These are phyloP conservation scores for Dysphania ambrosioides DNA, from an alignment of 148 eudicot species.

Conservation along the genomic window DNA sequence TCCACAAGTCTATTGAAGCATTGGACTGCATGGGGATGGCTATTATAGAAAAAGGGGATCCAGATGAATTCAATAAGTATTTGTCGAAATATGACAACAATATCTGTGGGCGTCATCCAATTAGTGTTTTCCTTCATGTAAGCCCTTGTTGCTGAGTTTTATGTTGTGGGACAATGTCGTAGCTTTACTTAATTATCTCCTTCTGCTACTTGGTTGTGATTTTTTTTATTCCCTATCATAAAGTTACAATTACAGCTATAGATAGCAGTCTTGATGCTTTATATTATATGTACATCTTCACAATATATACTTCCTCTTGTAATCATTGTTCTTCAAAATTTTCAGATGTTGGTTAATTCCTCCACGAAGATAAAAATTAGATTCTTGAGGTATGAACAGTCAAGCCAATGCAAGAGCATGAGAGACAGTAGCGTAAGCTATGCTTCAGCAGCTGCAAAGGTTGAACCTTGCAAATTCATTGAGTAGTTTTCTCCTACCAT, in stretches of 20 bases:
- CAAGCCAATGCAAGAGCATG: conserved; percentile 86
- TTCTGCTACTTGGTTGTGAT: not conserved
- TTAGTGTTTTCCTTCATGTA: conserved; percentile 94
- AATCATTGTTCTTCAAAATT: not conserved
- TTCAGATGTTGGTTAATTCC: conserved; percentile 76
- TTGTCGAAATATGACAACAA: conserved; percentile 81
- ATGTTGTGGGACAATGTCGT: not conserved
- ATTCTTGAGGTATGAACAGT: conserved; percentile 88
- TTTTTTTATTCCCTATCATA: not conserved
- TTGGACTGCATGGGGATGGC: conserved; percentile 93
- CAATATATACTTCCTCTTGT: not conserved
- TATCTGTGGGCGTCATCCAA: conserved; percentile 97
- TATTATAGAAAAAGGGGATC: conserved; percentile 85
- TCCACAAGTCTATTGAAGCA: conserved; percentile 85
- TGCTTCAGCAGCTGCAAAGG: conserved; percentile 85
- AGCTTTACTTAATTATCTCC: not conserved
- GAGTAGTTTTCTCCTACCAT: not conserved
- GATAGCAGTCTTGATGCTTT: not conserved
- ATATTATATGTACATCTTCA: not conserved
- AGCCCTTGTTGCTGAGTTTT: conserved; percentile 20
- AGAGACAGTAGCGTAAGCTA: conserved; percentile 98
- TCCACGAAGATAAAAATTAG: conserved; percentile 70
- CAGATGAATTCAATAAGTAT: conserved; percentile 79
- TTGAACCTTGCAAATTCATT: conserved; percentile 23
- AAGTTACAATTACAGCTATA: not conserved